Evolutionary conservation across 352 stramenopile species (phyloP).

Genomic region (Phytopythium oedochilum): DNA sequence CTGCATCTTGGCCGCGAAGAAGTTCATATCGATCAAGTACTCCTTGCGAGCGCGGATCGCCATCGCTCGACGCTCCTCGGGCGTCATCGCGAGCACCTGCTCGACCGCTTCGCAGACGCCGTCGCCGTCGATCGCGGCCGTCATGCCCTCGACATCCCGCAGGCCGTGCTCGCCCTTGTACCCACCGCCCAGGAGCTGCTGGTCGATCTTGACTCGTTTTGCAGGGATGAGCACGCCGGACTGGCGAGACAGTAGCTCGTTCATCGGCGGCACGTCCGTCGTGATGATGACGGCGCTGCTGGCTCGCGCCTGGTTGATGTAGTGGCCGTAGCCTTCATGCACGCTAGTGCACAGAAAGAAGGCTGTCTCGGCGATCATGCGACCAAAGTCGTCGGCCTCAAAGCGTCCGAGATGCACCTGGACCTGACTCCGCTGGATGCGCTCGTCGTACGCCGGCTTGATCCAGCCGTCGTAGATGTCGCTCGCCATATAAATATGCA

Average conservation of each 20-base stretch:
- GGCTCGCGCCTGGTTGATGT: slow-evolving; percentile 66
- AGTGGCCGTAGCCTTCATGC: slow-evolving; percentile 63
- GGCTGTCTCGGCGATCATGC: slow-evolving; percentile 41
- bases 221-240: slow-evolving; percentile 43
- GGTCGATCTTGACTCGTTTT: slow-evolving; percentile 15
- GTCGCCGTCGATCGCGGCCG: slow-evolving; percentile 23
- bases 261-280: slow-evolving; percentile 55
- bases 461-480: slow-evolving; percentile 26
- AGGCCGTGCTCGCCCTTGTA: slow-evolving; percentile 50
- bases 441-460: slow-evolving; percentile 22
- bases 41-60: slow-evolving; percentile 37
- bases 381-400: slow-evolving; percentile 32
- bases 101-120: slow-evolving; percentile 52
- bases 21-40: slow-evolving; percentile 62
- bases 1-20: slow-evolving; percentile 58
- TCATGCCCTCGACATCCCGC: slow-evolving; percentile 36
- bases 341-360: slow-evolving; percentile 61
- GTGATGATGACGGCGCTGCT: slow-evolving; percentile 41
- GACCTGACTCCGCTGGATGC: slow-evolving; percentile 18
- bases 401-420: slow-evolving; percentile 33
- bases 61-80: slow-evolving; percentile 33
- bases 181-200: slow-evolving; percentile 46
- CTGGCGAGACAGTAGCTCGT: slow-evolving; percentile 41
- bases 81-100: slow-evolving; percentile 41
- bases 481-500: slow-evolving; percentile 52